phyloP scores from a whole-genome alignment of 2,329 filamentous ascomycete genomes.

The Penicillium sp. region DNA sequence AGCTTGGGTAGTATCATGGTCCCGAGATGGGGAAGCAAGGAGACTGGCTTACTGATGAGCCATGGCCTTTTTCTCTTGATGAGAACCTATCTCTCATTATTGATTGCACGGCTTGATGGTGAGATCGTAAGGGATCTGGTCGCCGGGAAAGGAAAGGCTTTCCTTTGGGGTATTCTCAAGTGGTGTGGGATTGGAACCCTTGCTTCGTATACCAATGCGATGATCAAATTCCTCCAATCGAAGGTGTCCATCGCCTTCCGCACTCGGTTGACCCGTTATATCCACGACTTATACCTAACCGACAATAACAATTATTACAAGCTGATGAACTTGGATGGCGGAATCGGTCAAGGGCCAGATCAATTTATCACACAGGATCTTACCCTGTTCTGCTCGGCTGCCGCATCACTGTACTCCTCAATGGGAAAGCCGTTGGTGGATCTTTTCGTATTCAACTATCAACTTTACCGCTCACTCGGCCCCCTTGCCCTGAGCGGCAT shows the following conservation, averaged over 20 bases:
- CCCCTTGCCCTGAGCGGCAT: constrained; percentile 83
- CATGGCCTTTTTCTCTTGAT: constrained; percentile 88
- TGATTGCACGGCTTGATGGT: constrained; percentile 89
- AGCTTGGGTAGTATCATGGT: constrained; percentile 98
- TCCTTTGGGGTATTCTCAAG: constrained; percentile 84
- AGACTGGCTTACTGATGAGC: constrained; percentile 83
- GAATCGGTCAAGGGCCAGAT: constrained; percentile 85
- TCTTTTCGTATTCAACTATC: constrained; percentile 95
- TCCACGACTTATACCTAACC: constrained; percentile 94
- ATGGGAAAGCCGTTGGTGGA: constrained; percentile 98
- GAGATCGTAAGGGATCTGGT: constrained; percentile 95
- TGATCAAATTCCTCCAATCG: constrained; percentile 97
- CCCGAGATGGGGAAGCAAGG: constrained; percentile 90
- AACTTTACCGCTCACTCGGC: constrained; percentile 86
- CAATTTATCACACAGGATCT: constrained; percentile 98
- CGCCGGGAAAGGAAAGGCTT: constrained; percentile 85
- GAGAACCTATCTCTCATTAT: constrained; percentile 86
- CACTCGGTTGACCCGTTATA: constrained; percentile 89
- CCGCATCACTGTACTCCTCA: constrained; percentile 90
- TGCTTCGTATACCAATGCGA: constrained; percentile 95
- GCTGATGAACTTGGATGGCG: constrained; percentile 85
- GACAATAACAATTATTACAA: constrained; percentile 97
- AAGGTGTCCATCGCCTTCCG: constrained; percentile 98
- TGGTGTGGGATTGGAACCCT: constrained; percentile 94
- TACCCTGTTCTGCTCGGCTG: constrained; percentile 89